Conservation (phyloP, 164 flowering plant genomes). For the Vitis rupestris region DNA sequence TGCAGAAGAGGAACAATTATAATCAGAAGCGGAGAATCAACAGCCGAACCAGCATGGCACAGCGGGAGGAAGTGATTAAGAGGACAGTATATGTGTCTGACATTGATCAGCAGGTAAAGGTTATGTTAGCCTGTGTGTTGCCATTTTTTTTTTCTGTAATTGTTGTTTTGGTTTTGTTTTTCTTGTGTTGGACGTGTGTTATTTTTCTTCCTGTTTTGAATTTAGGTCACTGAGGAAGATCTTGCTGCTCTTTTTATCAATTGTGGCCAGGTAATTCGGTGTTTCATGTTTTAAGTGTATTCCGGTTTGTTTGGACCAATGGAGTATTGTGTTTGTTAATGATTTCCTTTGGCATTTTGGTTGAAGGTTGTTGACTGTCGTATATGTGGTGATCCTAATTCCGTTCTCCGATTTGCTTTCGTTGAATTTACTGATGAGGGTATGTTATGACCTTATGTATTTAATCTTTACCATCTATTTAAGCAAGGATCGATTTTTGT, state of each 20-base stretch:
- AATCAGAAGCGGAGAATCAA: constrained; percentile 61
- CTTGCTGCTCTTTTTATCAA: constrained; percentile 81
- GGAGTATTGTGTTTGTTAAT: constrained; percentile 1
- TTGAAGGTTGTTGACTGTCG: constrained; percentile 97
- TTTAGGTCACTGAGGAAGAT: constrained; percentile 91
- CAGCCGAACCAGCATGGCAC: constrained; percentile 62
- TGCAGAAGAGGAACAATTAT: constrained; percentile 56
- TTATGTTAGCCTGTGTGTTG: neutral
- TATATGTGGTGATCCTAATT: constrained; percentile 96
- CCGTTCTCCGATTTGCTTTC: constrained; percentile 93
- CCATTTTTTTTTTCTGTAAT: neutral
- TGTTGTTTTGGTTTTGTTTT: constrained; percentile 3
- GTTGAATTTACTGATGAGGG: constrained; percentile 94
- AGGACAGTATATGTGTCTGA: constrained; percentile 98
- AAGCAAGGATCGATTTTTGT: no score
- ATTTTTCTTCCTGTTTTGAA: neutral
- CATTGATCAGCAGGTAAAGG: constrained; percentile 83
- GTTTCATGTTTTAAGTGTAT: neutral
- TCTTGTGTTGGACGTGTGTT: neutral
- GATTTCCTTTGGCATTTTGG: neutral
- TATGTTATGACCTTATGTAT: constrained; percentile 11
- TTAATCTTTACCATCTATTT: no score
- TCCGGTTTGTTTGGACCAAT: neutral
- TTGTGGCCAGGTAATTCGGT: constrained; percentile 71
- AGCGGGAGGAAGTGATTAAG: constrained; percentile 77